A percentile compares a stretch with the other conserved stretches of the same genome.
These are phyloP conservation scores for Aspergillus indologenus DNA, from an alignment of 495 filamentous ascomycete species.

Conservation along the genomic window DNA sequence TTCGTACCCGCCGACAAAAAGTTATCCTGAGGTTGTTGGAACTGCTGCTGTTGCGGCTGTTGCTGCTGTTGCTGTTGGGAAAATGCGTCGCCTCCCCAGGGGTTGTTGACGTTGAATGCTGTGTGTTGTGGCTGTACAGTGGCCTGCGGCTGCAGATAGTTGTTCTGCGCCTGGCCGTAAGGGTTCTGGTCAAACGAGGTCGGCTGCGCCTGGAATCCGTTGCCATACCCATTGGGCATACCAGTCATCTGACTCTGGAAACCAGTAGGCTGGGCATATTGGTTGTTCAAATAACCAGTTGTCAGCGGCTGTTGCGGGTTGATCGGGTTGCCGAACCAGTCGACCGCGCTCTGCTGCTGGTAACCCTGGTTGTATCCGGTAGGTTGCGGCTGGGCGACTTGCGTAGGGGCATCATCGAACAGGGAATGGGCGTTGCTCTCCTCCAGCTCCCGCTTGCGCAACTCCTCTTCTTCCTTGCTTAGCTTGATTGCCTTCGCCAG, in stretches of 20 bases:
- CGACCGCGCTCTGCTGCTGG: constrained; percentile 90
- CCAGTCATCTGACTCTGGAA: constrained; percentile 64
- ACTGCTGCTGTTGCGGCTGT: constrained; percentile 17
- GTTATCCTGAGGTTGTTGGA: constrained; percentile 52
- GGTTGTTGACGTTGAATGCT: constrained; percentile 65
- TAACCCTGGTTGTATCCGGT: constrained; percentile 95
- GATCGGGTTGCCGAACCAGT: constrained; percentile 95
- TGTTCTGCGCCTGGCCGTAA: constrained; percentile 49
- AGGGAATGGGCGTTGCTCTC: constrained; percentile 81
- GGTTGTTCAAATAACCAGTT: constrained; percentile 81
- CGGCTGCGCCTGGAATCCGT: constrained; percentile 62
- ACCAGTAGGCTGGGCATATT: constrained; percentile 72
- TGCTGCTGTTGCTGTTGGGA: constrained; percentile 52
- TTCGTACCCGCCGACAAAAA: constrained; percentile 71
- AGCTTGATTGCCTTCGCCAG: constrained; percentile 94
- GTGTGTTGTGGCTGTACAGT: constrained; percentile 69
- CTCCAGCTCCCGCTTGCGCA: constrained; percentile 83
- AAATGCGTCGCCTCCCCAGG: constrained; percentile 55
- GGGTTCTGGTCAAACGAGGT: constrained; percentile 59
- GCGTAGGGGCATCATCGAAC: constrained; percentile 77
- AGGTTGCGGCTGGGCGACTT: constrained; percentile 63
- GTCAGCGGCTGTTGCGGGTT: constrained; percentile 69
- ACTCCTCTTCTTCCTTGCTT: constrained; percentile 90
- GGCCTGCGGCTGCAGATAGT: constrained; percentile 48
- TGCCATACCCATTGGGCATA: constrained; percentile 62